A percentile compares a stretch with the other conserved stretches of the same genome.
phyloP scores from a whole-genome alignment of 305 asterid genomes.

The Nicotiana rustica region DNA sequence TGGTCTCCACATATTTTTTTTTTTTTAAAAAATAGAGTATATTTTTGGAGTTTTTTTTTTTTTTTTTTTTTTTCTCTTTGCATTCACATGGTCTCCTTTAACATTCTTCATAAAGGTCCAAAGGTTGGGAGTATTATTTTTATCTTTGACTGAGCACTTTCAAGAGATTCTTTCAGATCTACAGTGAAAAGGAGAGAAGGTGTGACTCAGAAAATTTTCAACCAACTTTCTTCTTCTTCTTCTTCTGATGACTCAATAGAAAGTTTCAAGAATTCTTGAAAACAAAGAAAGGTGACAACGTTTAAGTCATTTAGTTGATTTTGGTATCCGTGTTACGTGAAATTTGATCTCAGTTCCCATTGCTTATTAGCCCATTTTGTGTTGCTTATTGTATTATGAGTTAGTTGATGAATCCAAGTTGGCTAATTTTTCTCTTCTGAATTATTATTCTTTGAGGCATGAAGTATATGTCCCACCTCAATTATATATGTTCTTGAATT shows the following conservation, averaged over 20 bases:
- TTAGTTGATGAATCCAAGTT: constrained; percentile 32
- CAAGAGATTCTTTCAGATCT: constrained; percentile 90
- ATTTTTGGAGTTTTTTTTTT: too few species aligned
- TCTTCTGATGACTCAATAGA: background rate
- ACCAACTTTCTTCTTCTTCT: constrained; percentile 39
- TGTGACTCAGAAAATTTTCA: constrained; percentile 8
- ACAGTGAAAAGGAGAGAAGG: constrained; percentile 52
- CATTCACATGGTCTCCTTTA: constrained; percentile 67
- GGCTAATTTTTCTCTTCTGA: constrained; percentile 13
- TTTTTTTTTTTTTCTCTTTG: constrained; percentile 27
- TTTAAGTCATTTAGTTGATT: constrained; percentile 35
- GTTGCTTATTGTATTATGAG: constrained; percentile 20
- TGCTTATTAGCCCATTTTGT: background rate
- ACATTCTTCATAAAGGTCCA: constrained; percentile 56
- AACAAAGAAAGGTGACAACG: constrained; percentile 44
- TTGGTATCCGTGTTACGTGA: constrained; percentile 35
- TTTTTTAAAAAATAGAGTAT: background rate
- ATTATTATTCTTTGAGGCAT: background rate
- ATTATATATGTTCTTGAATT: constrained; percentile 14
- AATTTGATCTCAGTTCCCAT: constrained; percentile 27
- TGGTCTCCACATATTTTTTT: constrained; percentile 27
- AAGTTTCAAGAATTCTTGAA: constrained; percentile 21
- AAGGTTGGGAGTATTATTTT: constrained; percentile 51
- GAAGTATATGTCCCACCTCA: constrained; percentile 25
- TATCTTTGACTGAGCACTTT: constrained; percentile 56